Evolutionary conservation across 2,329 filamentous ascomycete genomes (phyloP), one percentile per base, ranked within the genome.

Genomic region (Cadophora sp.): DNA sequence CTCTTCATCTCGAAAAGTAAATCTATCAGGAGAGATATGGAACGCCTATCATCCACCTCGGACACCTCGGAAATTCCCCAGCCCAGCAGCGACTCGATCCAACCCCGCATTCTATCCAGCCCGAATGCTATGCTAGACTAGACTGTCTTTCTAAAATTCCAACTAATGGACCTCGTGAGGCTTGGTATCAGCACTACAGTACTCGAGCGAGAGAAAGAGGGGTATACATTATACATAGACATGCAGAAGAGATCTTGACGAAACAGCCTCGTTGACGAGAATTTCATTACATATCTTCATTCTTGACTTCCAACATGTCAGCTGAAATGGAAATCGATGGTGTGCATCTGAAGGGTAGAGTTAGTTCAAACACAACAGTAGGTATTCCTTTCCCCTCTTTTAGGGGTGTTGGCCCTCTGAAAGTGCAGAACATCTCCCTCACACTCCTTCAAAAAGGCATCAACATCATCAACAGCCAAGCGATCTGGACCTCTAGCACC

Each of bases 401-500:
- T 30, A 30, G 27, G 27, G 27, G 27, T 30, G 16, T 20, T 33
- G 3, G 6, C 1, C 9, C 8, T 39, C 9, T 13, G 18, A 20
- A 36, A 39, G n/a, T 13, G 9, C 22, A 20, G 30, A 51, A 51
- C 24, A n/a, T 16, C 11, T 39, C 11, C 14, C 11, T 41, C n/a
- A 58, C 33, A 4, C 14, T 39, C 14, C 20, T 14, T 8, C n/a
- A 18, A 41, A 16, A 3, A 58, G 53, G 22, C 20, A 9, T 9
- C 36, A 43, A 43, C 33, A 4, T 24, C 51, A 3, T 48, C 63
- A 16, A 0, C 7, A 65, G 30, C 45, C 7, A 48, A 66, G 16
- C 18, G 65, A 55, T 66, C 64, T 16, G 69, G 59, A n/a, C 48
- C 59, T n/a, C n/a, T 70, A n/a, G 69, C 62, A 18, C 59, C 66